Base-by-base conservation (phyloP, 192 early-diverging fungal genomes). In the Backusella parvicylindrica region DNA sequence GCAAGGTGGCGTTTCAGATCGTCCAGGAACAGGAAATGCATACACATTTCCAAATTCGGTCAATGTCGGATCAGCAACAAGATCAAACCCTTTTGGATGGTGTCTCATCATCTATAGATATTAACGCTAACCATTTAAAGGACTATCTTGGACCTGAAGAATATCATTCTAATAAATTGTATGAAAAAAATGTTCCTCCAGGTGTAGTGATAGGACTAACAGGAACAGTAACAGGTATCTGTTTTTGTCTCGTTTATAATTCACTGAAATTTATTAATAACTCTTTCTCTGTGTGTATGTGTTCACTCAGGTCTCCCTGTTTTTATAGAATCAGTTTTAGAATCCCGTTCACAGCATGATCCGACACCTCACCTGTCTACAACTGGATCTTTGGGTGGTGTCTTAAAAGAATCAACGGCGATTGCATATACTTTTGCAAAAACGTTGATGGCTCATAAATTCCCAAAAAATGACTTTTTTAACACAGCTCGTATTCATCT, bases 141-240 rank as follows among this genome's bases (percentile, higher is more conserved):
- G 92, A 96, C 43, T 99, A 92, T 81, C 95, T 98, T 36, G 97
- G 96, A 0, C 89, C 90, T 33, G 94, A 95, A 6, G 77, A 92
- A 1, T 99, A 91, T 79, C 92, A 91, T 21, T 88, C 90, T 12
- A 95, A 99, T 76, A 86, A 96, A 53, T 83, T 99, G 53, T 99
- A 98, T 78, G 95, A 96, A 30, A 79, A 66, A 11, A 13, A 6
- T 16, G 95, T 95, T 0, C 96, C 95, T 12, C 85, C 95, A 1
- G 97, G 97, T 43, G 94, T 98, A 30, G 92, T 98, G 31, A 99
- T 97, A 96, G 97, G 95, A 30, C 85, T 99, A 68, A 96, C 96
- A 9, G 97, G 96, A 96, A 98, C 95, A 0, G 91, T 88, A 32
- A 92, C 98, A 89, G 97, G 96, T 89, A 76, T 68, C 81, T 82